Conservation (phyloP, 257 asterid genomes). For the Solanum sejunctum region DNA sequence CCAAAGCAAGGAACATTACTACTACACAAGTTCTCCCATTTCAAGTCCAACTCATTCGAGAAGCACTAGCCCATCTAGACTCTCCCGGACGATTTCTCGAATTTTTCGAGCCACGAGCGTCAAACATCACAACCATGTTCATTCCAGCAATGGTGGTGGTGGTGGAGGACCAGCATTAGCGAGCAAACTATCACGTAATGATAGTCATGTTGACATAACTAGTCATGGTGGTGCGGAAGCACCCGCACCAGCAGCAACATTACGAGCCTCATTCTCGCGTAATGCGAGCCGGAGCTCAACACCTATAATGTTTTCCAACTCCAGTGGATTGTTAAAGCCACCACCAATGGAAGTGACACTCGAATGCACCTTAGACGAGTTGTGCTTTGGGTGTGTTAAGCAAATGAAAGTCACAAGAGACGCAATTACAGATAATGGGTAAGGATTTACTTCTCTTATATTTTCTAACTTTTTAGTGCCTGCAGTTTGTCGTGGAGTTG, state of each 20-base stretch:
- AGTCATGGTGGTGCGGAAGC: neutral
- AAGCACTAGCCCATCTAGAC: conserved; percentile 6
- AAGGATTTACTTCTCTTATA: neutral
- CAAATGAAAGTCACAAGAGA: conserved; percentile 42
- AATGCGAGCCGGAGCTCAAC: conserved; percentile 26
- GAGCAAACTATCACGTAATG: neutral
- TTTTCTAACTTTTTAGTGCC: neutral
- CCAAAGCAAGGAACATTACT: conserved; percentile 1
- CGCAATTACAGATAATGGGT: conserved; percentile 37
- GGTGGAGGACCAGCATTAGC: neutral
- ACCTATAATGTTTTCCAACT: conserved; percentile 46
- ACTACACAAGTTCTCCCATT: conserved; percentile 11
- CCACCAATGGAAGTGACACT: conserved; percentile 40
- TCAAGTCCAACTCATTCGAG: conserved; percentile 23
- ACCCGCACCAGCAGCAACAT: neutral
- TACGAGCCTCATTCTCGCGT: conserved; percentile 17
- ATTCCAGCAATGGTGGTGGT: neutral
- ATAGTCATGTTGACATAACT: neutral
- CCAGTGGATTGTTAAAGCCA: conserved; percentile 44
- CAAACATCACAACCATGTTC: neutral
- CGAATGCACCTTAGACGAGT: conserved; percentile 71
- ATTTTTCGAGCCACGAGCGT: conserved; percentile 23
- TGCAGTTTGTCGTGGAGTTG: too few species aligned
- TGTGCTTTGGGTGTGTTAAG: conserved; percentile 67
- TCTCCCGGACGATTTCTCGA: conserved; percentile 6